Percentiles rank a stretch among this genome's conserved stretches.
Conservation (phyloP, 306 rosid species). For the Hylodesmum podocarpum region DNA sequence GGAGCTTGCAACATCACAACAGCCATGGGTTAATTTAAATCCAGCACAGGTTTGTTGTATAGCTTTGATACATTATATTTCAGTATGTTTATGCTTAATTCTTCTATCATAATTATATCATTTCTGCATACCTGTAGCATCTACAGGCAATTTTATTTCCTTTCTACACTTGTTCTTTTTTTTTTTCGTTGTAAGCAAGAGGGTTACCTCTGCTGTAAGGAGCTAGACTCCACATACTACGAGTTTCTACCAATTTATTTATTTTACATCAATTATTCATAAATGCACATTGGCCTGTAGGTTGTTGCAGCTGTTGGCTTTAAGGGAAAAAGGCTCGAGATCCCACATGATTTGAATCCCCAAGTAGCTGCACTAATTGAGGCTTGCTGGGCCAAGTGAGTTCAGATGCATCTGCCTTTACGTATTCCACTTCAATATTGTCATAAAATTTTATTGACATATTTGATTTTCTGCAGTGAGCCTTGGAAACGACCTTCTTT, state of each 20-base stretch:
- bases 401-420: slow-evolving; percentile 18
- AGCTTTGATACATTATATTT: neutral
- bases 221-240: neutral
- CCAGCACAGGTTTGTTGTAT: slow-evolving; percentile 83
- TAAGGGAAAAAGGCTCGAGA: slow-evolving; percentile 83
- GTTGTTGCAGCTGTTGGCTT: slow-evolving; percentile 98
- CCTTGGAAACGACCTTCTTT: slow-evolving; percentile 97
- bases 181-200: slow-evolving; percentile 1
- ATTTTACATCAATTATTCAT: slow-evolving; percentile 21
- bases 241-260: neutral
- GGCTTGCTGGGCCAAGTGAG: slow-evolving; percentile 98
- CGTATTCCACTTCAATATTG: neutral
- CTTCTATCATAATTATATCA: slow-evolving; percentile 11
- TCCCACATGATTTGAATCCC: slow-evolving; percentile 81
- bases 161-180: neutral
- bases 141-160: neutral
- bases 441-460: neutral
- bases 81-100: slow-evolving; percentile 10
- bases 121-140: slow-evolving; percentile 19
- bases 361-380: slow-evolving; percentile 78
- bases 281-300: slow-evolving; percentile 42
- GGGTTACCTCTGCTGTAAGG: neutral
- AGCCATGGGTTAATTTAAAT: slow-evolving; percentile 91
- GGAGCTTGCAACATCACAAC: slow-evolving; percentile 91
- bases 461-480: slow-evolving; percentile 67